phyloP scores from a whole-genome alignment of 257 asterid genomes.

The Jasminum sambac region DNA sequence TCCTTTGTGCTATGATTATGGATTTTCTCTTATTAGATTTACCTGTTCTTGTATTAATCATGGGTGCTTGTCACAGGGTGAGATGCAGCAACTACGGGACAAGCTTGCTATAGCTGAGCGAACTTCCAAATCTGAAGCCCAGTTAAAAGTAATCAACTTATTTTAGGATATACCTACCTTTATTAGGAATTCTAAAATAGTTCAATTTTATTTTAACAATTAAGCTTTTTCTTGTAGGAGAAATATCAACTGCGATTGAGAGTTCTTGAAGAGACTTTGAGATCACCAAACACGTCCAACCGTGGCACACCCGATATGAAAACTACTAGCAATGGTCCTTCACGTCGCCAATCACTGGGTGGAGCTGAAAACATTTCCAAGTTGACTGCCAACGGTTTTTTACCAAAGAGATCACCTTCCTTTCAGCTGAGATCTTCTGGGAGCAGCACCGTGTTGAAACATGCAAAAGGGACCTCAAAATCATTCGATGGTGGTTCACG shows the following conservation, averaged over 20 bases:
- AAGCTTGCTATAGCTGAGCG: conserved; percentile 88
- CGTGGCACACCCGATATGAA: conserved; percentile 73
- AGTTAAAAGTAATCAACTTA: conserved; percentile 62
- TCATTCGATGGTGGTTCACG: conserved; percentile 98
- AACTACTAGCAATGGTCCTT: conserved; percentile 68
- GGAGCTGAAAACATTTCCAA: conserved; percentile 88
- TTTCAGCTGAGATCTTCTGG: conserved; percentile 87
- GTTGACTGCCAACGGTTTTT: conserved; percentile 73
- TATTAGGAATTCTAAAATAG: neutral
- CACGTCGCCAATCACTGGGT: conserved; percentile 92
- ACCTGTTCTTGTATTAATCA: conserved; percentile 3
- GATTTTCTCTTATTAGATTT: conserved; percentile 4
- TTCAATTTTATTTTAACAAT: neutral
- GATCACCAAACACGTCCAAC: conserved; percentile 57
- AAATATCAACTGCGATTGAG: conserved; percentile 72
- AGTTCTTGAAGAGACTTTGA: conserved; percentile 88
- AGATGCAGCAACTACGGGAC: conserved; percentile 94
- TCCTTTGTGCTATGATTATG: conserved; percentile 4
- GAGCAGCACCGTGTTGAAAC: conserved; percentile 82
- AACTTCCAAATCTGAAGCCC: conserved; percentile 88
- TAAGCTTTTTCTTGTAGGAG: conserved; percentile 54
- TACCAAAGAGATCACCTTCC: conserved; percentile 93
- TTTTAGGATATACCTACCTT: neutral
- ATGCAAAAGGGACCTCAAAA: conserved; percentile 97
- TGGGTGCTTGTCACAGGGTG: conserved; percentile 58